These are phyloP conservation scores for Sporothrix schenckii DNA, from an alignment of 2,329 filamentous ascomycete species.

Conservation along the genomic window DNA sequence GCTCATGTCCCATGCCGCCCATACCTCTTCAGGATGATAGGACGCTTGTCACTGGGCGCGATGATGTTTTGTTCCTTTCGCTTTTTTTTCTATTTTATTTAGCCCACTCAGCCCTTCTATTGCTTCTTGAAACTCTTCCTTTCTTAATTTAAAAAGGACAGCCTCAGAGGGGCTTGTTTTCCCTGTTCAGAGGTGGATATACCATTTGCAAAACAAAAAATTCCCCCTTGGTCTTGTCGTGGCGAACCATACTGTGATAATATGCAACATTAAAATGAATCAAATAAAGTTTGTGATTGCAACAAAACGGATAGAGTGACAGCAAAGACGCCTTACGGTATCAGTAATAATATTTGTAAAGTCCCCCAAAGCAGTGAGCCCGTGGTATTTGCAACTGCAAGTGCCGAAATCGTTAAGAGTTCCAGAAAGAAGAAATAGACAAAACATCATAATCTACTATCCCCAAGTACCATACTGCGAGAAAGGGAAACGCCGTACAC, in stretches of 20 bases:
- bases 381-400: neutral
- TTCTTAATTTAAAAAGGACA: constrained; percentile 10
- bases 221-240: neutral
- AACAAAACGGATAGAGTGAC: neutral
- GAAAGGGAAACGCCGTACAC: constrained; percentile 5
- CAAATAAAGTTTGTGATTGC: neutral
- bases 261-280: neutral
- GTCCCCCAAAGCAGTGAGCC: neutral
- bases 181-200: constrained; percentile 25
- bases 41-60: constrained; percentile 8
- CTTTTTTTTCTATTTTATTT: constrained; percentile 31
- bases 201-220: constrained; percentile 24
- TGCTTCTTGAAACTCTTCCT: constrained; percentile 27
- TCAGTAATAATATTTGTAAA: constrained; percentile 6
- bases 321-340: constrained; percentile 12
- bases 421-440: neutral
- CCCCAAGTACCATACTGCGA: neutral
- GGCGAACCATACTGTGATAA: neutral
- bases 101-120: constrained; percentile 33
- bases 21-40: no score
- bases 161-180: constrained; percentile 16
- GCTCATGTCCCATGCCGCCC: neutral
- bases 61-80: constrained; percentile 27
- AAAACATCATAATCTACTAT: neutral
- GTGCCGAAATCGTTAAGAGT: neutral